A percentile compares a stretch with the other conserved stretches of the same genome.
These are phyloP conservation scores for Bonnemaisonia californica DNA, from an alignment of 31 red algal genomes.

Conservation along the genomic window DNA sequence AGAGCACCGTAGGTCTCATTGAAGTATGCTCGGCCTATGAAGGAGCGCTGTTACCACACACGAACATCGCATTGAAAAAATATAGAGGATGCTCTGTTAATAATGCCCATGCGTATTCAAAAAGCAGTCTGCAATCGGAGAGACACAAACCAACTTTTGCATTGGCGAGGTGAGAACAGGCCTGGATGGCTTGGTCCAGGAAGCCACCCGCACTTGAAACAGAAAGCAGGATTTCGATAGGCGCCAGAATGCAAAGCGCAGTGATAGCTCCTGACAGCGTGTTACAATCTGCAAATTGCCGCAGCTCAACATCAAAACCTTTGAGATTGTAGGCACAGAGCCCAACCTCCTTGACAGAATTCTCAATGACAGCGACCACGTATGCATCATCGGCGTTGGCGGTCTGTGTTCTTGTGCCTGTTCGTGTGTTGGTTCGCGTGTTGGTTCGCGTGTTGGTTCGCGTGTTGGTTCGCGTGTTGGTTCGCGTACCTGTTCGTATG, in stretches of 20 bases:
- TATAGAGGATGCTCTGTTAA: not conserved
- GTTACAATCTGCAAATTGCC: slow-evolving; percentile 86
- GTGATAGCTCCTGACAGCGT: slow-evolving; percentile 57
- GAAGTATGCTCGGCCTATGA: slow-evolving; percentile 75
- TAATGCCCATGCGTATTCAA: too few relatives aligned
- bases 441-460: not conserved
- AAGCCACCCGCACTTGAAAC: slow-evolving; percentile 51
- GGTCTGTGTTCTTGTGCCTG: slow-evolving; percentile 49
- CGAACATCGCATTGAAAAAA: not conserved
- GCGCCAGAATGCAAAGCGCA: slow-evolving; percentile 61
- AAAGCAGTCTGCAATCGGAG: too few relatives aligned
- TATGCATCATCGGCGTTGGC: slow-evolving; percentile 52
- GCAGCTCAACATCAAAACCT: slow-evolving; percentile 81
- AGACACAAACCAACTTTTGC: slow-evolving; percentile 41
- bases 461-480: not conserved
- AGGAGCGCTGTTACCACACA: slow-evolving; percentile 27
- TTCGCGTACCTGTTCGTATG: too few relatives aligned
- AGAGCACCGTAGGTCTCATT: slow-evolving; percentile 83
- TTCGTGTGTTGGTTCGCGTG: slow-evolving; percentile 35
- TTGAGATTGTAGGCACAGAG: slow-evolving; percentile 77
- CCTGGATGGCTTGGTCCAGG: slow-evolving; percentile 72
- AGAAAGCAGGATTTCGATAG: slow-evolving; percentile 80
- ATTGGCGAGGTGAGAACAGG: slow-evolving; percentile 37
- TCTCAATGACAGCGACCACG: slow-evolving; percentile 88
- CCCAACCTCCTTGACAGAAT: slow-evolving; percentile 79